Evolutionary conservation across 129 eudicot genomes (phyloP).

Genomic region (Scalesia atractyloides): DNA sequence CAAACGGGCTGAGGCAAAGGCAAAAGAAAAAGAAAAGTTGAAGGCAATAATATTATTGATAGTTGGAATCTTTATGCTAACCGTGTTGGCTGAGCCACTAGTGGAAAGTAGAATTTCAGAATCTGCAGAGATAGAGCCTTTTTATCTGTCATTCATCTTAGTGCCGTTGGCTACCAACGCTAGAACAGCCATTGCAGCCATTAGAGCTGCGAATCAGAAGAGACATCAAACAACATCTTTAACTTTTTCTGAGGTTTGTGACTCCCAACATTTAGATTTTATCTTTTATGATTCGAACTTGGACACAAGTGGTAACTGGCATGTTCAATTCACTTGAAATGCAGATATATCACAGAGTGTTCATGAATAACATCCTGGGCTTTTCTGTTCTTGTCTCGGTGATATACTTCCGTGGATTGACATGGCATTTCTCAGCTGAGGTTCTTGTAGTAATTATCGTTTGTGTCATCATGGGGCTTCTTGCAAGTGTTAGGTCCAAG

Average conservation of each 20-base stretch:
- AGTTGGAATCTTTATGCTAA: conserved; percentile 48
- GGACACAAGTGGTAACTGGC: not conserved
- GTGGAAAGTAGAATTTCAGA: conserved; percentile 52
- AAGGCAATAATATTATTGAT: conserved; percentile 39
- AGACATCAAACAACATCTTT: conserved; percentile 47
- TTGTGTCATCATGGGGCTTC: conserved; percentile 45
- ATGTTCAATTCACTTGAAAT: conserved; percentile 1
- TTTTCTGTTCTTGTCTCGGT: conserved; percentile 62
- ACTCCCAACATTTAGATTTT: not conserved
- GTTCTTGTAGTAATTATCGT: conserved; percentile 53
- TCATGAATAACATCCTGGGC: conserved; percentile 75
- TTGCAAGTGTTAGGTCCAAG: conserved; percentile 46
- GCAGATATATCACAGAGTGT: conserved; percentile 74
- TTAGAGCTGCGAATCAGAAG: conserved; percentile 44
- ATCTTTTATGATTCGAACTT: not conserved
- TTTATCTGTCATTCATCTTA: conserved; percentile 57
- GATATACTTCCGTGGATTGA: conserved; percentile 48
- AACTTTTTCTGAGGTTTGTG: conserved; percentile 73
- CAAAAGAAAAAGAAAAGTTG: not conserved
- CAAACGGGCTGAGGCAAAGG: conserved; percentile 41
- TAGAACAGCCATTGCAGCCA: conserved; percentile 53
- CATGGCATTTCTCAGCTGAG: conserved; percentile 68
- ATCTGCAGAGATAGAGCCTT: conserved; percentile 45
- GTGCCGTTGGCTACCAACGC: conserved; percentile 69
- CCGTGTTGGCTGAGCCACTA: conserved; percentile 65